A percentile compares a stretch with the other conserved stretches of the same genome.
These are phyloP conservation scores for Amoebophrya sp. DNA, from an alignment of 169 alveolate genomes.

Conservation along the genomic window DNA sequence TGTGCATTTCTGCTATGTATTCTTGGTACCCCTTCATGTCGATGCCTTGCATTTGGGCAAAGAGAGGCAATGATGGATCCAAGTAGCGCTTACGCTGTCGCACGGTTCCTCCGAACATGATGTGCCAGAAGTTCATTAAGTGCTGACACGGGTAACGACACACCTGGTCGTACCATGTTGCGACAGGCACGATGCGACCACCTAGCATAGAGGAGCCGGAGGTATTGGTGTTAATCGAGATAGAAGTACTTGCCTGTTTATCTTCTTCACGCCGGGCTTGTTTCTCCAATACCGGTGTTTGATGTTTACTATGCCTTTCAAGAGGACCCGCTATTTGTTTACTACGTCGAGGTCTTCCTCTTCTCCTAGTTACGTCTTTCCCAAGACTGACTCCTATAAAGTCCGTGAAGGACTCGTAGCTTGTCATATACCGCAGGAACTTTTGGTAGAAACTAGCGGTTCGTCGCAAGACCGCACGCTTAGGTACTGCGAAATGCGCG, in stretches of 20 bases:
- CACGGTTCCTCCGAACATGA: not conserved
- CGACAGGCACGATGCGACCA: not conserved
- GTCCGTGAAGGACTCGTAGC: not conserved
- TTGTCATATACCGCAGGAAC: not conserved
- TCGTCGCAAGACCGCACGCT: not conserved
- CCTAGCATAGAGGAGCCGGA: too few relatives aligned
- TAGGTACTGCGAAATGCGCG: conserved; percentile 9
- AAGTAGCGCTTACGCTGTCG: not conserved
- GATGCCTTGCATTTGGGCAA: not conserved
- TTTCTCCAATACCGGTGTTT: too few relatives aligned
- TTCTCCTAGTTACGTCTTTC: too few relatives aligned
- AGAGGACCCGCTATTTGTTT: too few relatives aligned
- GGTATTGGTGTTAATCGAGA: too few relatives aligned
- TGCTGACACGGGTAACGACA: conserved; percentile 5
- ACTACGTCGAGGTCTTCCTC: too few relatives aligned
- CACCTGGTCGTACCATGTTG: conserved; percentile 21
- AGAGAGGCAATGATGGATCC: not conserved
- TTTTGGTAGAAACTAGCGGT: not conserved
- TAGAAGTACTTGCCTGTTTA: too few relatives aligned
- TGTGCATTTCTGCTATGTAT: too few relatives aligned
- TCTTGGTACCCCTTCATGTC: not conserved
- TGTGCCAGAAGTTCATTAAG: not conserved
- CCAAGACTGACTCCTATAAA: not conserved
- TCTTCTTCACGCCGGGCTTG: too few relatives aligned
- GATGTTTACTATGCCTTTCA: too few relatives aligned